Percentiles rank a stretch among this genome's conserved stretches.
These are phyloP conservation scores for Volvox carteri DNA, from an alignment of 163 green algal species.

Conservation along the genomic window DNA sequence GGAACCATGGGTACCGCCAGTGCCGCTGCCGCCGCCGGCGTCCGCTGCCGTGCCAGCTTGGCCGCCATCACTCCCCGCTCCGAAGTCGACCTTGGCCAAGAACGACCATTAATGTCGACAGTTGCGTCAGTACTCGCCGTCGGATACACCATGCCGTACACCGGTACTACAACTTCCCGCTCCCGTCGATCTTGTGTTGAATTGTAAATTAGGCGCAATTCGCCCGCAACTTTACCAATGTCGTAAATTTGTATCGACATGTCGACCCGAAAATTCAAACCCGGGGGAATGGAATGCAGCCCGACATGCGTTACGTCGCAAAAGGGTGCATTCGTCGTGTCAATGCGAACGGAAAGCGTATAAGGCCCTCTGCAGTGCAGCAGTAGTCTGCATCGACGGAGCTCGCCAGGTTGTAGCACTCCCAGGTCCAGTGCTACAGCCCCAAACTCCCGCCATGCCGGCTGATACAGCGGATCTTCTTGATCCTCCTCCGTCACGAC, in stretches of 20 bases:
- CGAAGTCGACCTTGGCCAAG: not conserved
- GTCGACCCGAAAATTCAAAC: not conserved
- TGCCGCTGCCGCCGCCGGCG: not conserved
- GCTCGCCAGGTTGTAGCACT: constrained; percentile 47
- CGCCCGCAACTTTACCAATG: constrained; percentile 29
- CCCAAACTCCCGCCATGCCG: constrained; percentile 52
- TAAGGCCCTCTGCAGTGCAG: constrained; percentile 39
- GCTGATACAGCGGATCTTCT: constrained; percentile 1
- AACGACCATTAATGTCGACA: not conserved
- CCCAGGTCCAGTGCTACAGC: constrained; percentile 46
- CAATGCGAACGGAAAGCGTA: constrained; percentile 44
- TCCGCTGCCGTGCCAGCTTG: not conserved
- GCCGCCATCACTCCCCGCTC: constrained; percentile 21
- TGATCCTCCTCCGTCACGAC: constrained; percentile 33
- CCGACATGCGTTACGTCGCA: not conserved
- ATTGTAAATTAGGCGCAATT: constrained; percentile 35
- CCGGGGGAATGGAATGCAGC: constrained; percentile 8
- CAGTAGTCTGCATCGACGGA: constrained; percentile 48
- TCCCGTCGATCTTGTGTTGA: not conserved
- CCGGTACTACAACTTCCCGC: constrained; percentile 39
- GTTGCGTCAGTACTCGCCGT: too few relatives aligned
- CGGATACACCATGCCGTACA: constrained; percentile 53
- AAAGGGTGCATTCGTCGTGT: constrained; percentile 39
- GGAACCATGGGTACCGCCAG: not conserved
- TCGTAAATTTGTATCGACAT: not conserved